A percentile compares a stretch with the other conserved stretches of the same genome.
Conservation (phyloP, 306 rosid species). For the Lagenaria siceraria region DNA sequence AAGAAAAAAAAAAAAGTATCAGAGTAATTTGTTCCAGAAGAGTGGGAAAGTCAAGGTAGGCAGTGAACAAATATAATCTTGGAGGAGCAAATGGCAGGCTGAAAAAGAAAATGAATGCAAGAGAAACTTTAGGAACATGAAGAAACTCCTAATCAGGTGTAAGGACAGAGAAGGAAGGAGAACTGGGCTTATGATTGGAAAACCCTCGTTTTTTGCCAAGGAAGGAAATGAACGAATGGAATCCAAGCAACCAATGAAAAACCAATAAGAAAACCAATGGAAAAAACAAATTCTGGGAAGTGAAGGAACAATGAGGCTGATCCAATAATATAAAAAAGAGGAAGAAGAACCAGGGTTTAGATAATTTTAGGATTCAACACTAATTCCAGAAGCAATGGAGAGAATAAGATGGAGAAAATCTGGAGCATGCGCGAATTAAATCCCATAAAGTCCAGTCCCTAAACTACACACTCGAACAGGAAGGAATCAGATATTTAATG, state of each 20-base stretch:
- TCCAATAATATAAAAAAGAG: constrained; percentile 4
- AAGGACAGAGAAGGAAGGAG: background rate
- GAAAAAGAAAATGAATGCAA: background rate
- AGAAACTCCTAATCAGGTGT: constrained; percentile 5
- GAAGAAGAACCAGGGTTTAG: constrained; percentile 13
- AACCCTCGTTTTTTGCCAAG: background rate
- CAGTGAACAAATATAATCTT: background rate
- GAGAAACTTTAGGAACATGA: background rate
- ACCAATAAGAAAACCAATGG: background rate
- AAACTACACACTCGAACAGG: constrained; percentile 29
- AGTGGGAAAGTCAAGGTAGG: background rate
- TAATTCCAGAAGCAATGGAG: constrained; percentile 2
- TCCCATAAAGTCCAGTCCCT: constrained; percentile 14
- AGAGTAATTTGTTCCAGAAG: background rate
- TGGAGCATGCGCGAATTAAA: constrained; percentile 4
- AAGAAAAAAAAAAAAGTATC: background rate
- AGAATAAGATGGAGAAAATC: background rate
- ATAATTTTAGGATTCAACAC: background rate
- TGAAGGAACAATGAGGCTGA: constrained; percentile 9
- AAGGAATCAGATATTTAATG: constrained; percentile 29
- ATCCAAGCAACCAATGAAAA: background rate
- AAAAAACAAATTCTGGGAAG: background rate
- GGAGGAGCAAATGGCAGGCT: background rate
- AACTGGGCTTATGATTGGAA: background rate
- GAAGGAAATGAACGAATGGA: background rate